Evolutionary conservation across 305 asterid genomes (phyloP).

Genomic region (Plantago rigida): DNA sequence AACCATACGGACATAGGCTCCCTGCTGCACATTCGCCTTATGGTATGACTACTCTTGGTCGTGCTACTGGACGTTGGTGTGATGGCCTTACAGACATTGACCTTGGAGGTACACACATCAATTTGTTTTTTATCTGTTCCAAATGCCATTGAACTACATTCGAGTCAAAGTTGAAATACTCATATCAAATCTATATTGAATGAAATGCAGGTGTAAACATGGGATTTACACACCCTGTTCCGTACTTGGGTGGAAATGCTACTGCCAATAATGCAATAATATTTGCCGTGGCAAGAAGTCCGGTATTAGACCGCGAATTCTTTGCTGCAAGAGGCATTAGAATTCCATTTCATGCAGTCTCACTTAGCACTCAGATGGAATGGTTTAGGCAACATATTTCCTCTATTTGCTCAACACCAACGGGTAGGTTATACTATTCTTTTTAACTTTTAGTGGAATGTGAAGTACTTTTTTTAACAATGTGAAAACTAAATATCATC

Average conservation of each 20-base stretch:
- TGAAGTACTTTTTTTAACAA: no score
- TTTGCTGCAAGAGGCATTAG: not conserved
- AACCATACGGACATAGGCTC: not conserved
- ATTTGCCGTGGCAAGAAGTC: conserved; percentile 1
- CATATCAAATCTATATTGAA: no score
- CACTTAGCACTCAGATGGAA: not conserved
- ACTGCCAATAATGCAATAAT: not conserved
- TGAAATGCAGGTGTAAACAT: not conserved
- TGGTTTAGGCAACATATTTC: not conserved
- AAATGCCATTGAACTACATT: no score
- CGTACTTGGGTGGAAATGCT: not conserved
- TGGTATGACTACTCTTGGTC: not conserved
- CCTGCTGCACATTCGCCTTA: not conserved
- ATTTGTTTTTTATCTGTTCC: no score
- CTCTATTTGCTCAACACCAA: conserved; percentile 6
- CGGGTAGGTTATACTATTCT: not conserved
- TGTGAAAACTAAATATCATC: no score
- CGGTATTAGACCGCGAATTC: not conserved
- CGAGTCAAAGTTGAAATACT: no score
- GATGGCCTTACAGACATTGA: conserved; percentile 4
- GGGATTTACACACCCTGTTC: not conserved
- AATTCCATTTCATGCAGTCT: not conserved
- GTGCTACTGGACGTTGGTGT: conserved; percentile 3
- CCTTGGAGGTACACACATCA: not conserved
- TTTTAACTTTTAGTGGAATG: no score